Conservation (phyloP, 1,139 yeast genomes). For the Yamadazyma spencermartinsiae region DNA sequence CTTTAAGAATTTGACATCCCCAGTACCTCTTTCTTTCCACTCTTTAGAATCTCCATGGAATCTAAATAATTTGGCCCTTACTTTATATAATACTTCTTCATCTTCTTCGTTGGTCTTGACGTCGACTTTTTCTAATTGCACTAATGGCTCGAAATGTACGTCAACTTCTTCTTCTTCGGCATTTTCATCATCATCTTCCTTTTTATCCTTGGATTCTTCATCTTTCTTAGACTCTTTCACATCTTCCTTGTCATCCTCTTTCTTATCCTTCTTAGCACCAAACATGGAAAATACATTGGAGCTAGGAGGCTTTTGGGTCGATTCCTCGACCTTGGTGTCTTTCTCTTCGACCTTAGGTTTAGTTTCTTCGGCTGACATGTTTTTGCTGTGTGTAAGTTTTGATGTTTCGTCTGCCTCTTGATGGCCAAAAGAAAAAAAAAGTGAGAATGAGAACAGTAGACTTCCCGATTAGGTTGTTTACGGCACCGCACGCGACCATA, state of each 20-base stretch:
- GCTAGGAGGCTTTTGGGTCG: constrained; percentile 56
- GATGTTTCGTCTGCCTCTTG: constrained; percentile 11
- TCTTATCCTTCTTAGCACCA: constrained; percentile 76
- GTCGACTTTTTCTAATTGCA: constrained; percentile 85
- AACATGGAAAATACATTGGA: constrained; percentile 86
- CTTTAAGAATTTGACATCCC: constrained; percentile 93
- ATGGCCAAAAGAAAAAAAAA: constrained; percentile 1
- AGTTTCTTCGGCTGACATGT: constrained; percentile 41
- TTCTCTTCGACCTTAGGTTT: constrained; percentile 22
- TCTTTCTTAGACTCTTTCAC: constrained; percentile 28
- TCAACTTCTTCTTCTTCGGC: constrained; percentile 91
- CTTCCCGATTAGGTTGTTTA: neutral
- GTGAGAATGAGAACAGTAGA: constrained; percentile 1
- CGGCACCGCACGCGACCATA: neutral
- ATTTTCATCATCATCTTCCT: constrained; percentile 53
- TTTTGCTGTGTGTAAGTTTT: neutral
- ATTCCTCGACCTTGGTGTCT: constrained; percentile 10
- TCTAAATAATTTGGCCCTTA: constrained; percentile 92
- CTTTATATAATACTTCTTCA: constrained; percentile 85
- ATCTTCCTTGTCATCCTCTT: constrained; percentile 35
- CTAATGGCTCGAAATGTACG: constrained; percentile 95
- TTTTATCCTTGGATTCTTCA: constrained; percentile 21
- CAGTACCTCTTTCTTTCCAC: constrained; percentile 99
- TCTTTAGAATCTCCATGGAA: constrained; percentile 81
- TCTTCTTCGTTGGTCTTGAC: constrained; percentile 97